Evolutionary conservation across 352 stramenopile species (phyloP).

Genomic region (Phytophthora fragariaefolia): DNA sequence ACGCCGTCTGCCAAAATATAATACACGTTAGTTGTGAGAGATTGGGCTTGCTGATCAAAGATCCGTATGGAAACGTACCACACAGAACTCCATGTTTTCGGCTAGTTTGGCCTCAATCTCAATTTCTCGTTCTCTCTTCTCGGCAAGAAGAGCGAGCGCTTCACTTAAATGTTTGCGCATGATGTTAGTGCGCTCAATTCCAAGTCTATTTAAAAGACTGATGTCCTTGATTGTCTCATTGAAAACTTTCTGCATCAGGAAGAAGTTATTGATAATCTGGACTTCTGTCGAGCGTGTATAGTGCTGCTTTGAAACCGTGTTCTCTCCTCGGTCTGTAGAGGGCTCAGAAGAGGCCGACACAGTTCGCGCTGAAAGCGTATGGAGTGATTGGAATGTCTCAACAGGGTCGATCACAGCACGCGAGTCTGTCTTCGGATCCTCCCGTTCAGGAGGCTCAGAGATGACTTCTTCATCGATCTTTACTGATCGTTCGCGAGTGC

Average conservation of each 20-base stretch:
- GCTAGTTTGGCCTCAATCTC: conserved; percentile 39
- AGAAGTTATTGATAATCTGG: conserved; percentile 54
- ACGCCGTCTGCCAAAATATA: conserved; percentile 14
- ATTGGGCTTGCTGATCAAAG: not conserved
- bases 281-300: conserved; percentile 31
- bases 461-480: not conserved
- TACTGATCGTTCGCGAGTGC: not conserved
- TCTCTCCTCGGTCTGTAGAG: conserved; percentile 4
- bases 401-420: not conserved
- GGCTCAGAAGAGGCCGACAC: not conserved
- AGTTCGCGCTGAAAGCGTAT: not conserved
- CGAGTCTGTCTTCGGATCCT: not conserved
- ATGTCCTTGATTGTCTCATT: conserved; percentile 55
- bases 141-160: not conserved
- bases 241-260: conserved; percentile 52
- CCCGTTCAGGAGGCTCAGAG: not conserved
- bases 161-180: conserved; percentile 8
- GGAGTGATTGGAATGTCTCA: not conserved
- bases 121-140: conserved; percentile 20
- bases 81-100: conserved; percentile 50
- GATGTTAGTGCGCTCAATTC: conserved; percentile 33
- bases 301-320: not conserved
- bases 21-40: conserved; percentile 8
- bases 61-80: conserved; percentile 30
- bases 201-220: conserved; percentile 47